Base-by-base conservation (phyloP, 2,329 filamentous ascomycete genomes). In the Teratosphaeriaceae sp. region DNA sequence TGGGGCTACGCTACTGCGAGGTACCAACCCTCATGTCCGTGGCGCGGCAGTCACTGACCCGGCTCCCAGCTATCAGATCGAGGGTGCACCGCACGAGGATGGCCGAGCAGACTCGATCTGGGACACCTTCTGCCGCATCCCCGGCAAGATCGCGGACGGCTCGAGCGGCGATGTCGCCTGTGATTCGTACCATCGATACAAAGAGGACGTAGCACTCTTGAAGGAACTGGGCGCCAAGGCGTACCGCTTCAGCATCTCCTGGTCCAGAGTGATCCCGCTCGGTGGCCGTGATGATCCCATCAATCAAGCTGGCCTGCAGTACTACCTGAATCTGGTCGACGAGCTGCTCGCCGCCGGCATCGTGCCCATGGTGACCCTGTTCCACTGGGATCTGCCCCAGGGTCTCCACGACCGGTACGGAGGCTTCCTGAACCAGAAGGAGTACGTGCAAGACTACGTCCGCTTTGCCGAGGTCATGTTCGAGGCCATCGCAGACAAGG, bases 381-480 rank as follows among this genome's bases (percentile, higher is more conserved):
- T 84, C 65, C 88, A 94, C 67, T 94, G 88, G 87, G 88, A 94
- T 67, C 74, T 92, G 7, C 88, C 88, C 2, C 80, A 88, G 55
- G 82, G 70, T 46, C 73, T 94, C 16, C 78, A 94, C 58, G 79
- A 84, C 70, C 80, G 85, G 46, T 94, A 94, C 63, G 84, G 84
- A 20, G 88, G 88, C 16, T 74, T 88, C 43, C 68, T 92, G 53
- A 87, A 88, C 73, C 82, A 85, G 61, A 73, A 80, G 33, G 87
- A 94, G 68, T 94, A 92, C 64, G 80, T 85, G 2, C 76, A 82
- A 45, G 88, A 94, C 67, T 94, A 80, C 61, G 82, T 84, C 54
- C 70, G 83, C 66, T 94, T 89, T 60, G 84, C 87, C 8, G 80
- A 82, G 48, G 72, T 87, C 36, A 72, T 87, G 56, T 94, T 88